Base-by-base conservation (phyloP, 2,329 filamentous ascomycete species). In the Cladobotryum protrusum region DNA sequence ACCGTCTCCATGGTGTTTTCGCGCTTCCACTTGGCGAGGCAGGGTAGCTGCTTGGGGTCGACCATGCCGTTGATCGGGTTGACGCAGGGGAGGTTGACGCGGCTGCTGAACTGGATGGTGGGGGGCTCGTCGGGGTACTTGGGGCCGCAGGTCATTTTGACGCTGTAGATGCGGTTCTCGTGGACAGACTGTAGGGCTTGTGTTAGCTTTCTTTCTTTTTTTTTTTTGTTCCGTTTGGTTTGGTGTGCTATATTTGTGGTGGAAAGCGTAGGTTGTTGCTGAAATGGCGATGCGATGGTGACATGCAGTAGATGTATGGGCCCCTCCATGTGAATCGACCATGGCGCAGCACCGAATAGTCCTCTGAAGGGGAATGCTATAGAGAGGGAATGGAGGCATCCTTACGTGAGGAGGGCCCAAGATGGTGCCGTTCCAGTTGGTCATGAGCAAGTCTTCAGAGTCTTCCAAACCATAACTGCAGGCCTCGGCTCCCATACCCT, bases 351-450 rank as follows among this genome's bases (percentile, higher is more conserved):
- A 29, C 24, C 6, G 6, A n/a, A 29, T 29, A 9, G 6, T 29
- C 24, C 6, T 29, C 24, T 29, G 32, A 20, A 29, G 12, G 17
- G 19, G 14, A 15, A 32, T 40, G 15, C 33, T 18, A 44, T 41
- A 14, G 42, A 24, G 41, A 11, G 43, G 11, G n/a, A 32, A 39
- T 32, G 35, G 41, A 37, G 33, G 15, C 29, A 35, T 40, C 18
- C 48, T 50, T 77, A 96, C 93, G 70, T 97, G 91, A 67, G 93
- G 92, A 59, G 93, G 93, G 1, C 93, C 93, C 45, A 96, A 83
- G 58, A 99, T 97, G 14, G 93, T 99, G 63, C 92, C 93, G 64
- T 95, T 96, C 93, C 93, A 99, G 76, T 96, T 90, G 56, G 87
- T 92, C 91, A 99, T 96, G 70, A 93, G 82, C 57, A 96, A 81